Percentiles rank a stretch among this genome's conserved stretches.
phyloP scores from a whole-genome alignment of 169 alveolate genomes.

The Plasmodium vinckei region DNA sequence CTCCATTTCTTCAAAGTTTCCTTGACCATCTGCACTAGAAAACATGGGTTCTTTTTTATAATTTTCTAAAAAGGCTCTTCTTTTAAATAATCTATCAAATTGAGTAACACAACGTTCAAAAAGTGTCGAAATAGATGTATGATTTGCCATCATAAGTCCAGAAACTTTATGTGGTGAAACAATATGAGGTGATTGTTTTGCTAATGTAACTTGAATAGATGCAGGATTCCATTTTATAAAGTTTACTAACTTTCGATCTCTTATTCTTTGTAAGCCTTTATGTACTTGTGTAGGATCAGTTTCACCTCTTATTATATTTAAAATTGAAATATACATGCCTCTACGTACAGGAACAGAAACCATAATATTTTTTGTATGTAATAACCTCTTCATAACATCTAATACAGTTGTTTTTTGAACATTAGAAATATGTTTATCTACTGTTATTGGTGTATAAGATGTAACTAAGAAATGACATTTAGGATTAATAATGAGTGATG shows the following conservation, averaged over 20 bases:
- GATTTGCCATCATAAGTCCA: conserved; percentile 99
- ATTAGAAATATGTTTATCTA: conserved; percentile 77
- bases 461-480: conserved; percentile 99
- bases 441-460: conserved; percentile 96
- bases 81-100: conserved; percentile 93
- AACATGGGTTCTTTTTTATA: conserved; percentile 92
- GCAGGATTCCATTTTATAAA: conserved; percentile 99
- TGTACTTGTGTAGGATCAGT: conserved; percentile 81
- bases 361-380: conserved; percentile 97
- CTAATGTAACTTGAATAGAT: conserved; percentile 96
- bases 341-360: conserved; percentile 85
- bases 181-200: conserved; percentile 97
- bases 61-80: conserved; percentile 98
- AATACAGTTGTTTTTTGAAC: conserved; percentile 97
- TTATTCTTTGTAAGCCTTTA: conserved; percentile 81
- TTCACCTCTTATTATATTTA: conserved; percentile 83
- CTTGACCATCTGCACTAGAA: conserved; percentile 89
- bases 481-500: conserved; percentile 99
- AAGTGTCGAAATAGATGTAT: conserved; percentile 96
- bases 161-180: conserved; percentile 96
- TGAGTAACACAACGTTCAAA: conserved; percentile 93
- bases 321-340: conserved; percentile 81
- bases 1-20: conserved; percentile 93
- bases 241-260: conserved; percentile 87
- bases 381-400: conserved; percentile 98